Evolutionary conservation across 2,329 filamentous ascomycete species (phyloP), one percentile per base, ranked within the genome.

Genomic region (Penicillium sp.): DNA sequence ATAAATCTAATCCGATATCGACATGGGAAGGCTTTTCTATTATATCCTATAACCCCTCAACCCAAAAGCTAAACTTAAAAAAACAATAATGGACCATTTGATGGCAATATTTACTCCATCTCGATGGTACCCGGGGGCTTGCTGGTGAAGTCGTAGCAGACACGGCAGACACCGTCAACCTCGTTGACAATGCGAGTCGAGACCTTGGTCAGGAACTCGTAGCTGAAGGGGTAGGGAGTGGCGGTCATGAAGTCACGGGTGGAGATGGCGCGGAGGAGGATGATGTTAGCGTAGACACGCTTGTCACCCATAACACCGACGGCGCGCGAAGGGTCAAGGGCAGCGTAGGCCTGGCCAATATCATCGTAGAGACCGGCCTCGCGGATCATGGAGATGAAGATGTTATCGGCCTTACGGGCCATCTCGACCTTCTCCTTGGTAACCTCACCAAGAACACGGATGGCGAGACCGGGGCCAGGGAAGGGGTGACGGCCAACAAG

Each of bases 381-480:
- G 9, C 68, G 65, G 62, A 80, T 80, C 71, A 75, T 76, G 37
- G 67, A 67, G 64, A 80, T 79, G 68, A 78, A 80, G 59, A 79
- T 79, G 62, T 77, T 67, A 60, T 79, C 76, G 9, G 77, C 76
- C 57, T 75, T 63, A 39, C 77, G 71, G 54, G 86, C 90, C 61
- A 96, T 95, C 54, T 86, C 85, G 16, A 96, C 88, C 43, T 89
- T 85, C 71, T 93, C 89, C 2, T 81, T 82, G 1, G 90, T 96
- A 14, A 96, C 87, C 65, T 96, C 92, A 35, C 93, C 93, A 1
- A 96, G 79, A 58, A 96, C 88, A 52, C 90, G 84, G 64, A 95
- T 90, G 14, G 84, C 91, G 59, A 96, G 86, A 51, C 87, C 86
- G 13, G 87, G 88, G 42, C 35, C 62, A 19, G 68, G 67, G 81